A percentile compares a stretch with the other conserved stretches of the same genome.
These are phyloP conservation scores for Alectoria sarmentosa DNA, from an alignment of 495 filamentous ascomycete genomes.

Conservation along the genomic window DNA sequence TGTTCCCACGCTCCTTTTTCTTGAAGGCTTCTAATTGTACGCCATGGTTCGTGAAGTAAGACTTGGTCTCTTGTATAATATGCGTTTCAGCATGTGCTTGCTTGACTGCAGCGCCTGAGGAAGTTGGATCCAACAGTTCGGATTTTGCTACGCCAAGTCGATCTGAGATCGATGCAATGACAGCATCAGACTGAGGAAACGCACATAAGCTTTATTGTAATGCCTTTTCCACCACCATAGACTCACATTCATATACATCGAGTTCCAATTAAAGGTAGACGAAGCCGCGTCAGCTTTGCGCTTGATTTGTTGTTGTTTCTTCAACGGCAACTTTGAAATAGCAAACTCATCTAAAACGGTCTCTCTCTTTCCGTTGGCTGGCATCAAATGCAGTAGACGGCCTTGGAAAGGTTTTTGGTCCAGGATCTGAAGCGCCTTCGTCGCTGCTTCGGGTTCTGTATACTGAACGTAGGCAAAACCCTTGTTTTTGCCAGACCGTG, in stretches of 20 bases:
- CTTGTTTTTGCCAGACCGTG: slow-evolving; percentile 58
- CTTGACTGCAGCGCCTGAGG: slow-evolving; percentile 85
- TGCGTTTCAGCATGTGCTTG: slow-evolving; percentile 96
- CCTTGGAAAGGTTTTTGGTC: slow-evolving; percentile 87
- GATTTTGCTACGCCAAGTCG: slow-evolving; percentile 82
- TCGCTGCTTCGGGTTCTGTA: slow-evolving; percentile 58
- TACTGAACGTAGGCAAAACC: slow-evolving; percentile 87
- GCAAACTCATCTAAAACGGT: slow-evolving; percentile 78
- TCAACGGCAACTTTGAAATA: slow-evolving; percentile 81
- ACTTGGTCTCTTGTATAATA: slow-evolving; percentile 91
- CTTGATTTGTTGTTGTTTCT: slow-evolving; percentile 86
- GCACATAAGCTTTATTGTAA: slow-evolving; percentile 25
- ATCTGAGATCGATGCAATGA: slow-evolving; percentile 83
- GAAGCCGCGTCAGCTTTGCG: slow-evolving; percentile 70
- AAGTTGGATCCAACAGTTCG: slow-evolving; percentile 88
- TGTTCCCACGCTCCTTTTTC: slow-evolving; percentile 71
- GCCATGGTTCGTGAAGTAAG: slow-evolving; percentile 78
- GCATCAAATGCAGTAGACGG: slow-evolving; percentile 81
- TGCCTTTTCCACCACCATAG: neutral
- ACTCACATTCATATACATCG: slow-evolving; percentile 89
- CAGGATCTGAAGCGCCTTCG: slow-evolving; percentile 62
- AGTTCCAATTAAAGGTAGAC: slow-evolving; percentile 90
- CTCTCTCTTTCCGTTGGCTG: slow-evolving; percentile 70
- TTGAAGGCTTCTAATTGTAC: slow-evolving; percentile 91
- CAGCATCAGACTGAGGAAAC: slow-evolving; percentile 64